Evolutionary conservation across 2,329 filamentous ascomycete genomes (phyloP), one percentile per base, ranked within the genome.

Genomic region (Paraconiothyrium brasiliense): DNA sequence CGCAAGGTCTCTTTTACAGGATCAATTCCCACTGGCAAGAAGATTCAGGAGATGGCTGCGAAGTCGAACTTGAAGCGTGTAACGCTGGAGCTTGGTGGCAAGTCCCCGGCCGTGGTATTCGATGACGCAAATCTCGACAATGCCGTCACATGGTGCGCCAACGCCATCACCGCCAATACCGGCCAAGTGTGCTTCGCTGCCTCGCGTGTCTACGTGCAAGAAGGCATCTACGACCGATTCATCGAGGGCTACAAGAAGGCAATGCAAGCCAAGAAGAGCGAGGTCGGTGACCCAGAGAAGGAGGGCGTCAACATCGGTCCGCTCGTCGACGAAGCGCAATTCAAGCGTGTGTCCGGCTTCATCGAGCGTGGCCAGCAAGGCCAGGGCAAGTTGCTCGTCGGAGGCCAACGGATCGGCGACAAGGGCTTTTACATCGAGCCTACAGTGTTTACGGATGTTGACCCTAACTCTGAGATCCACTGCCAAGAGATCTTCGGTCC

Each of bases 31-130:
- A 61, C 80, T 46, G 55, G 80, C 6, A 80, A 79, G 60, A 76
- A 77, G 46, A 79, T 83, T 52, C 76, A 80, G 57, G 72, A 78
- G 52, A 76, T 78, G 61, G 79, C 79, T 4, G 76, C 79, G 3
- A 76, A 78, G 27, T 78, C 71, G 1, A 82, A 82, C 55, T 67
- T 83, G 7, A 82, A 82, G 70, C 71, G 76, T 22, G 77, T 82
- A 4, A 81, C 78, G 0, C 76, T 82, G 13, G 81, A 82, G 62
- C 72, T 82, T 1, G 81, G 81, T 20, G 81, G 81, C 16, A 83
- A 83, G 64, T 78, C 73, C 9, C 81, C 81, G 0, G 77, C 77
- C 1, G 71, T 83, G 5, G 73, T 83, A 7, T 83, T 83, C 60
- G 78, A 82, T 35, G 81, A 83, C 64, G 72, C 69, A 16, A 76